A percentile compares a stretch with the other conserved stretches of the same genome.
Evolutionary conservation across 768 basidiomycete species (phyloP).

Genomic region (Sporobolomyces pararoseus): DNA sequence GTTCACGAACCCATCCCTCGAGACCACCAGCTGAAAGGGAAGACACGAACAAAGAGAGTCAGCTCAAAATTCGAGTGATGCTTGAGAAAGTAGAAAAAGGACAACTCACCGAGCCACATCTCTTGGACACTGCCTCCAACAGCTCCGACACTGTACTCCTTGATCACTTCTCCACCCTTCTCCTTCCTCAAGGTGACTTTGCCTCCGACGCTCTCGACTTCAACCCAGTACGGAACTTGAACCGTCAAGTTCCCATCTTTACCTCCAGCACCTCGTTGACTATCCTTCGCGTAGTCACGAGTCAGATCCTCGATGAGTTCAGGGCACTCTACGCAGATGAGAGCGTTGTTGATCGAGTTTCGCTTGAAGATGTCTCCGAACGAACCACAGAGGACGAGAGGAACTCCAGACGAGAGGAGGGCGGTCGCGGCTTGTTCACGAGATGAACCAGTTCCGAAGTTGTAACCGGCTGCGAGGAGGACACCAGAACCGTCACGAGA

Average conservation of each 20-base stretch:
- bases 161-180: conserved; percentile 54
- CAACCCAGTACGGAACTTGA: conserved; percentile 62
- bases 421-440: conserved; percentile 98
- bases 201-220: conserved; percentile 68
- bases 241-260: conserved; percentile 79
- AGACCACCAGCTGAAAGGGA: too few species aligned
- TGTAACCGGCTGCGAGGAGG: conserved; percentile 86
- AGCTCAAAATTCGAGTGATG: too few species aligned
- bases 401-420: conserved; percentile 85
- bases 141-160: conserved; percentile 63
- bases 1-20: too few species aligned
- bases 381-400: conserved; percentile 91
- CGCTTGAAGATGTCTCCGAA: conserved; percentile 99
- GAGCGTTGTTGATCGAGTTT: conserved; percentile 96
- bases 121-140: conserved; percentile 95
- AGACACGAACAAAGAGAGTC: too few species aligned
- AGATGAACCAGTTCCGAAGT: conserved; percentile 97
- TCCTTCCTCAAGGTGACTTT: conserved; percentile 58
- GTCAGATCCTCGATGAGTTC: conserved; percentile 84
- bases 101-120: conserved; percentile 73
- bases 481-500: conserved; percentile 55
- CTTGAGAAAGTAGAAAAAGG: too few species aligned
- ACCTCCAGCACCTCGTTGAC: conserved; percentile 72
- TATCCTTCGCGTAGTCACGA: conserved; percentile 65
- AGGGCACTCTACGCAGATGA: conserved; percentile 90